These are phyloP conservation scores for Blastomyces emzantsi DNA, from an alignment of 2,329 filamentous ascomycete genomes.

Conservation along the genomic window DNA sequence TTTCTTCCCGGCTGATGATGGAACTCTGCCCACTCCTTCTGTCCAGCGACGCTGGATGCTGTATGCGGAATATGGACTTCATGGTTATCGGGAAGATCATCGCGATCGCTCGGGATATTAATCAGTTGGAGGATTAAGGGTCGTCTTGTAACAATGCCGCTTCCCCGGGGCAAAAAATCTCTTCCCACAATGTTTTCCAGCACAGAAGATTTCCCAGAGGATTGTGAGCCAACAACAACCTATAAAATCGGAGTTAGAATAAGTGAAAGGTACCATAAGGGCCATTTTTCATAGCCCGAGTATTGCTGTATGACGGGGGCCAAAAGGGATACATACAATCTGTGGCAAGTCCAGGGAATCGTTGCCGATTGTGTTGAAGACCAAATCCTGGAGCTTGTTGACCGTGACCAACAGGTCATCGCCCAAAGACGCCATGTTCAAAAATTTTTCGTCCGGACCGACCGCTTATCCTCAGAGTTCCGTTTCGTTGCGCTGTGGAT, in stretches of 20 bases:
- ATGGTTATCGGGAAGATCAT: slow-evolving; percentile 59
- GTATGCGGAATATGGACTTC: slow-evolving; percentile 63
- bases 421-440: slow-evolving; percentile 81
- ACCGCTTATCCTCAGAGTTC: neutral
- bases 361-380: slow-evolving; percentile 99
- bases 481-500: slow-evolving; percentile 18
- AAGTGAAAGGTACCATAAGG: neutral
- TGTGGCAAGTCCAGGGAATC: slow-evolving; percentile 95
- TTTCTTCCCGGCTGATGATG: slow-evolving; percentile 84
- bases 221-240: slow-evolving; percentile 98
- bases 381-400: slow-evolving; percentile 96
- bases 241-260: slow-evolving; percentile 32
- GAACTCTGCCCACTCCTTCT: slow-evolving; percentile 85
- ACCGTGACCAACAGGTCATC: slow-evolving; percentile 92
- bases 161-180: slow-evolving; percentile 93
- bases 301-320: neutral
- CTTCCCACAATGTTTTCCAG: slow-evolving; percentile 97
- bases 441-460: neutral
- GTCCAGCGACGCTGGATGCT: slow-evolving; percentile 59
- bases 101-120: slow-evolving; percentile 70
- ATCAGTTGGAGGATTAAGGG: slow-evolving; percentile 96
- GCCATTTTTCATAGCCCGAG: slow-evolving; percentile 7
- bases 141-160: slow-evolving; percentile 89
- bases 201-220: slow-evolving; percentile 95
- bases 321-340: slow-evolving; percentile 60